A percentile compares a stretch with the other conserved stretches of the same genome.
Conservation (phyloP, 2,329 filamentous ascomycete genomes). For the Hymenoscyphus repandus region DNA sequence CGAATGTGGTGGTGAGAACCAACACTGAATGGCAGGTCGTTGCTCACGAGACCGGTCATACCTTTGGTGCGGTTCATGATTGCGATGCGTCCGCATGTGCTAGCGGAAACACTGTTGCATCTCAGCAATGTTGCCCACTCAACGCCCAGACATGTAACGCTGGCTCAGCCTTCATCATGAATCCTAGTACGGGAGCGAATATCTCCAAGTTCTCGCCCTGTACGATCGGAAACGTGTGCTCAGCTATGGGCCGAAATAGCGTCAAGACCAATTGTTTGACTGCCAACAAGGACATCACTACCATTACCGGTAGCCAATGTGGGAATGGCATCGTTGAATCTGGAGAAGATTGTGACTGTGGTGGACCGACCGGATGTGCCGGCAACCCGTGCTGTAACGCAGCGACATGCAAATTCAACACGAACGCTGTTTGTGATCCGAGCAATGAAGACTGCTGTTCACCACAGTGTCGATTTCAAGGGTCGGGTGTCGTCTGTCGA, state of each 20-base stretch:
- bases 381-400: constrained; percentile 79
- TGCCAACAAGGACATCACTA: constrained; percentile 79
- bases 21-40: constrained; percentile 90
- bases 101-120: constrained; percentile 52
- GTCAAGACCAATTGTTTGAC: constrained; percentile 73
- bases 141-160: constrained; percentile 66
- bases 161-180: constrained; percentile 83
- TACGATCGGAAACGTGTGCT: constrained; percentile 89
- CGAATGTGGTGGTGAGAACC: constrained; percentile 85
- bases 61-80: constrained; percentile 93
- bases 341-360: constrained; percentile 95
- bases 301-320: constrained; percentile 78
- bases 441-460: constrained; percentile 80
- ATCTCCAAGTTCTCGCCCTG: constrained; percentile 83
- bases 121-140: constrained; percentile 75
- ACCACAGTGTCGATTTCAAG: constrained; percentile 58
- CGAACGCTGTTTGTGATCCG: constrained; percentile 68
- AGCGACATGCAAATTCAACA: constrained; percentile 78
- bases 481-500: constrained; percentile 71
- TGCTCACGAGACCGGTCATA: constrained; percentile 90
- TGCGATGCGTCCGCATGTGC: constrained; percentile 66
- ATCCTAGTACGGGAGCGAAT: constrained; percentile 71
- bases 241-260: constrained; percentile 70
- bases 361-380: constrained; percentile 66
- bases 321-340: constrained; percentile 95